These are phyloP conservation scores for Starmerella davenportii DNA, from an alignment of 805 yeast genomes.

Conservation along the genomic window DNA sequence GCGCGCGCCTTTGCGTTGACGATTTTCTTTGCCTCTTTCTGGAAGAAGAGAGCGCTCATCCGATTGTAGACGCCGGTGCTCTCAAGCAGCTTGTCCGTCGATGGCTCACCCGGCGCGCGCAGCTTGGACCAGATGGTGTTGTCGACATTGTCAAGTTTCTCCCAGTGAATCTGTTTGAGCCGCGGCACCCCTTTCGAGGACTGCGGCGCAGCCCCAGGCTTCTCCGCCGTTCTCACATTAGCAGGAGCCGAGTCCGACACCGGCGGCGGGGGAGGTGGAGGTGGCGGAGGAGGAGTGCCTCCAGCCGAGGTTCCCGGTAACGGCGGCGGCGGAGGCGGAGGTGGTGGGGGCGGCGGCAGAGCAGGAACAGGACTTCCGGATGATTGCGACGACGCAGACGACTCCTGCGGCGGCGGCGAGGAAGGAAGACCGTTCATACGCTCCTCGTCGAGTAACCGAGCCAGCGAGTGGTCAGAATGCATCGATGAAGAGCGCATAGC, in stretches of 20 bases:
- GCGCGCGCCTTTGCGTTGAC: slow-evolving; percentile 27
- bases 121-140: slow-evolving; percentile 62
- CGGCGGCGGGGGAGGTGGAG: slow-evolving; percentile 24
- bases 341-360: slow-evolving; percentile 11
- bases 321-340: slow-evolving; percentile 17
- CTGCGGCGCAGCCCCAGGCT: slow-evolving; percentile 20
- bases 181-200: slow-evolving; percentile 17
- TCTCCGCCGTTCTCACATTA: slow-evolving; percentile 22
- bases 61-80: slow-evolving; percentile 69
- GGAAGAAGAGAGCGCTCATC: slow-evolving; percentile 74
- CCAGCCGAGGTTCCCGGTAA: slow-evolving; percentile 7
- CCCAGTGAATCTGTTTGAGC: slow-evolving; percentile 95
- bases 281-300: slow-evolving; percentile 18
- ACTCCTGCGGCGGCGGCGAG: too few species aligned
- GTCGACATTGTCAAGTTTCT: slow-evolving; percentile 65
- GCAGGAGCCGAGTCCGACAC: slow-evolving; percentile 15
- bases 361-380: slow-evolving; percentile 25
- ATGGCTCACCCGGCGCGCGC: slow-evolving; percentile 31
- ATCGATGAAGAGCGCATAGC: too few species aligned
- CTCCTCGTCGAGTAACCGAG: too few species aligned
- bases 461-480: too few species aligned
- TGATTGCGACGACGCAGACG: slow-evolving; percentile 10
- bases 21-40: slow-evolving; percentile 45
- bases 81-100: slow-evolving; percentile 42
- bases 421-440: too few species aligned